These are phyloP conservation scores for Hemisphaericaspora xylofermentans DNA, from an alignment of 1,139 yeast species.

Conservation along the genomic window DNA sequence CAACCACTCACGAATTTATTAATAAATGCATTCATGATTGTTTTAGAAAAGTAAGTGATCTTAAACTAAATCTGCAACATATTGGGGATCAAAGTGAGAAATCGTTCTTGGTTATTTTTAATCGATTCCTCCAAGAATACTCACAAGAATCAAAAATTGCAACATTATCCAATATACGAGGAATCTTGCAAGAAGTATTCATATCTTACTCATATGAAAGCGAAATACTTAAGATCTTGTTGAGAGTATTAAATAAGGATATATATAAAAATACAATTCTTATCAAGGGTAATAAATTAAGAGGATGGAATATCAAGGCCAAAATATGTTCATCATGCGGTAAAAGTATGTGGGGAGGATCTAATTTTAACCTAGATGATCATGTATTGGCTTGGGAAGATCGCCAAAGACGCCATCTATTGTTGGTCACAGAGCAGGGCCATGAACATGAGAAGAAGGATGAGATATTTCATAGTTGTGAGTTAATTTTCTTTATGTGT, in stretches of 20 bases:
- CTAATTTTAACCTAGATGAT: conserved; percentile 18
- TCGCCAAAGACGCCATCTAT: conserved; percentile 15
- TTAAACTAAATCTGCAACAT: conserved; percentile 22
- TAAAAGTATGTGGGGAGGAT: conserved; percentile 57
- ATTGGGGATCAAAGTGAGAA: conserved; percentile 22
- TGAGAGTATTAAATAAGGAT: conserved; percentile 54
- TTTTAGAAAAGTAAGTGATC: conserved; percentile 50
- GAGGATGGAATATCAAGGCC: conserved; percentile 61
- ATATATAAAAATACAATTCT: conserved; percentile 45
- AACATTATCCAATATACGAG: conserved; percentile 57
- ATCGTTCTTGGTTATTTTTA: conserved; percentile 51
- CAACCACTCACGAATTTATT: conserved; percentile 24
- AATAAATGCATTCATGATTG: conserved; percentile 51
- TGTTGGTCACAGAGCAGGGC: conserved; percentile 4
- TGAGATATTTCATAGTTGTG: conserved; percentile 17
- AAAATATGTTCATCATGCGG: conserved; percentile 73
- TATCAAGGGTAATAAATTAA: conserved; percentile 37
- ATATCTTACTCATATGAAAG: conserved; percentile 65
- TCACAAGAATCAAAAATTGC: conserved; percentile 31
- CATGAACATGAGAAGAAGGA: conserved; percentile 4
- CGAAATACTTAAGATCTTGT: conserved; percentile 53
- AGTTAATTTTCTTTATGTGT: conserved; percentile 37
- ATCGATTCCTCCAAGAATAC: conserved; percentile 44
- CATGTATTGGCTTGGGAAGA: conserved; percentile 53
- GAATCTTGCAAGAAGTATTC: conserved; percentile 61